phyloP scores from a whole-genome alignment of 495 filamentous ascomycete genomes.

The Stereocaulon alpinum region DNA sequence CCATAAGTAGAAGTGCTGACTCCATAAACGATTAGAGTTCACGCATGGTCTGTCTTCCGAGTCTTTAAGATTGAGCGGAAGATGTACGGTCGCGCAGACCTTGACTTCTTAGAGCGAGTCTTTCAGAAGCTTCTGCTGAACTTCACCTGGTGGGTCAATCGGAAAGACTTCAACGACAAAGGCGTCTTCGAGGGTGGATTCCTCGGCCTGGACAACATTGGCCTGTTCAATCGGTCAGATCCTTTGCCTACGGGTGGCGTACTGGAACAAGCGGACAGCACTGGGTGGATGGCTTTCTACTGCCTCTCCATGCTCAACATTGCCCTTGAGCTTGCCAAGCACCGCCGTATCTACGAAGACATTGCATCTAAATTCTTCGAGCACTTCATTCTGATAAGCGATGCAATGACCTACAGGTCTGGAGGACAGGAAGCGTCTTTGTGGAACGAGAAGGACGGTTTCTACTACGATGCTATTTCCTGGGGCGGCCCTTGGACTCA shows the following conservation, averaged over 20 bases:
- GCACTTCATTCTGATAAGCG: conserved; percentile 94
- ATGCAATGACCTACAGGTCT: conserved; percentile 85
- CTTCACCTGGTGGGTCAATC: conserved; percentile 99
- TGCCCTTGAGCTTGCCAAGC: conserved; percentile 85
- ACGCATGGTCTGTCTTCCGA: conserved; percentile 90
- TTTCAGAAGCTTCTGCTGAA: conserved; percentile 94
- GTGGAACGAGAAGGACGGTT: conserved; percentile 91
- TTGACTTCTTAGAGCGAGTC: conserved; percentile 91
- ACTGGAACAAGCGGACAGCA: conserved; percentile 92
- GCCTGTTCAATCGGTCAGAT: conserved; percentile 95
- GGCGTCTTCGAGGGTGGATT: conserved; percentile 97
- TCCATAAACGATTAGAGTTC: conserved; percentile 56
- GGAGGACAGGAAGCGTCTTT: conserved; percentile 73
- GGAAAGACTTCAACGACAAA: conserved; percentile 86
- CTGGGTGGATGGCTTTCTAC: conserved; percentile 98
- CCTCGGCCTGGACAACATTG: conserved; percentile 94
- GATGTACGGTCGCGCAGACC: conserved; percentile 85
- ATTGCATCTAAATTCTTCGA: conserved; percentile 97
- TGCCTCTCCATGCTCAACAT: conserved; percentile 94
- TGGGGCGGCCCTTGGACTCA: conserved; percentile 89
- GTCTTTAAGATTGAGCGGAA: conserved; percentile 98
- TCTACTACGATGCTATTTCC: conserved; percentile 97
- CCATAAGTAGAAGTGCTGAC: conserved; percentile 55
- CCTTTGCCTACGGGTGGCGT: conserved; percentile 87
- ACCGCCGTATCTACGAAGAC: conserved; percentile 92